Conservation (phyloP, 2,329 filamentous ascomycete genomes). For the Trichoderma sp. region DNA sequence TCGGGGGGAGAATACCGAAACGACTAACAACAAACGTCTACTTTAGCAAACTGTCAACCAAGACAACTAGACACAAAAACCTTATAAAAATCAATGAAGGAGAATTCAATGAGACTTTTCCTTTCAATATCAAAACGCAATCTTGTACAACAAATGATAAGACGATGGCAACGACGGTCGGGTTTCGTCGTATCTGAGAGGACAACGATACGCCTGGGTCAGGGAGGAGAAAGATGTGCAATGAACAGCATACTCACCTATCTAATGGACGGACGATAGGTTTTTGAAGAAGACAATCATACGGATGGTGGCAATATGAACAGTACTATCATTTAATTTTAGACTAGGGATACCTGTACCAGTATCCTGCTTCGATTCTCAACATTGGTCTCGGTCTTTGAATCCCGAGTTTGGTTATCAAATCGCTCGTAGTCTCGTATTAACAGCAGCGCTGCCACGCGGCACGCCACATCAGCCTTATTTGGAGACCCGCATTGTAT, state of each 20-base stretch:
- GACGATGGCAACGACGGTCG: conserved; percentile 32
- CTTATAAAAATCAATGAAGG: conserved; percentile 1
- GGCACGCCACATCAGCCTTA: not conserved
- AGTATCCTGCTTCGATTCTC: conserved; percentile 19
- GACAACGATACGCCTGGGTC: conserved; percentile 27
- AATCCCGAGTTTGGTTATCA: not conserved
- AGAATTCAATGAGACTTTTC: not conserved
- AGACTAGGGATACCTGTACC: conserved; percentile 19
- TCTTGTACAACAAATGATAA: conserved; percentile 36
- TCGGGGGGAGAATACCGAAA: conserved; percentile 2
- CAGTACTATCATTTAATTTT: conserved; percentile 23
- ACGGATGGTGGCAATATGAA: conserved; percentile 17
- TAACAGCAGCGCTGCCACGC: not conserved
- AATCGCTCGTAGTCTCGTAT: not conserved
- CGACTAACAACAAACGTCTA: not conserved
- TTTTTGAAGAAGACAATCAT: not conserved
- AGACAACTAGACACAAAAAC: conserved; percentile 28
- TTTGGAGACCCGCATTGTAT: not conserved
- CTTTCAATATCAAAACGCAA: conserved; percentile 23
- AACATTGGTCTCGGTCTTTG: conserved; percentile 1
- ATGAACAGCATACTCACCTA: conserved; percentile 3
- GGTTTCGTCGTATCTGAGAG: conserved; percentile 31
- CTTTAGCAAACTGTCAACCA: conserved; percentile 39
- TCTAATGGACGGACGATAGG: conserved; percentile 7
- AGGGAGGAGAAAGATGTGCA: conserved; percentile 16